phyloP scores from a whole-genome alignment of 768 basidiomycete genomes.

The Cystoderma amianthinum region DNA sequence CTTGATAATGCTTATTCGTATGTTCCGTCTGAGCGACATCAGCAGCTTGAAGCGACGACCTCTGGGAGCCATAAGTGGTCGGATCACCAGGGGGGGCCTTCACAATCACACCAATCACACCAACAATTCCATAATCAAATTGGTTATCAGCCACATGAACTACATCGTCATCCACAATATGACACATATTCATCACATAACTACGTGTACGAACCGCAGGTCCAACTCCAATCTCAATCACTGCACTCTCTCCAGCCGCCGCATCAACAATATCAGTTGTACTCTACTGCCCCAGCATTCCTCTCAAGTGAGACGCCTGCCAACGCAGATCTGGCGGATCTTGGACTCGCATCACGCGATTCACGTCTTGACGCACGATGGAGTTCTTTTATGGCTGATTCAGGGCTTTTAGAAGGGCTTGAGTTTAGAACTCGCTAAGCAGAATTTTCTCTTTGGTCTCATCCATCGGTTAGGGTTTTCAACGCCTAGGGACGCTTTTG shows the following conservation, averaged over 20 bases:
- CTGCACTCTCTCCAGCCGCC: neutral
- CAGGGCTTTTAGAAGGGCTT: conserved; percentile 41
- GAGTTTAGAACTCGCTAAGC: neutral
- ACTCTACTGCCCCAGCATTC: conserved; percentile 3
- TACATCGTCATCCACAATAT: conserved; percentile 2
- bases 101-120: conserved; percentile 3
- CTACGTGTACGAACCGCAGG: neutral
- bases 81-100: neutral
- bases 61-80: conserved; percentile 2
- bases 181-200: neutral
- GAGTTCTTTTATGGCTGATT: conserved; percentile 59
- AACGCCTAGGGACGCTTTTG: too few relatives aligned
- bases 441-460: neutral
- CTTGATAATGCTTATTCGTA: conserved; percentile 10
- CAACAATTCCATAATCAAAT: neutral
- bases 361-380: conserved; percentile 60
- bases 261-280: conserved; percentile 10
- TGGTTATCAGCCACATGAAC: conserved; percentile 3
- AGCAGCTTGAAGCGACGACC: conserved; percentile 1
- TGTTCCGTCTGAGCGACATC: conserved; percentile 10
- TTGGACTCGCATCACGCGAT: conserved; percentile 56
- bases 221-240: neutral
- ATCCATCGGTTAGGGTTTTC: neutral
- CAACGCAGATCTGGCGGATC: conserved; percentile 42
- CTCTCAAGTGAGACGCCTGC: conserved; percentile 14